These are phyloP conservation scores for Talaromyces funiculosus DNA, from an alignment of 2,329 filamentous ascomycete species.

Conservation along the genomic window DNA sequence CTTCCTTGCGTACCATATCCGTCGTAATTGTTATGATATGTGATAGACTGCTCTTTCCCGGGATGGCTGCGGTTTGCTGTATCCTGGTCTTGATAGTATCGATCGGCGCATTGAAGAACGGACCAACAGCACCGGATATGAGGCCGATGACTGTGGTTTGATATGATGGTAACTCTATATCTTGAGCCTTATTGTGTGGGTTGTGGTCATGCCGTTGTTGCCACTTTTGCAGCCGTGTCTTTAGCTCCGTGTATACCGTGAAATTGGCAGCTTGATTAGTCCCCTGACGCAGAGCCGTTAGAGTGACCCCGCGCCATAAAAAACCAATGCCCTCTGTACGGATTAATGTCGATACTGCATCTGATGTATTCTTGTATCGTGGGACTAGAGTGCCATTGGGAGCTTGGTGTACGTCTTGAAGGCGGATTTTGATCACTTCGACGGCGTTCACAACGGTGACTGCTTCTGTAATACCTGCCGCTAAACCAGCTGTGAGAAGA, in stretches of 20 bases:
- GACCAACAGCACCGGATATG: constrained; percentile 88
- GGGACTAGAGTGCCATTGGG: constrained; percentile 96
- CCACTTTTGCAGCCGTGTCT: constrained; percentile 64
- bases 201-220: constrained; percentile 57
- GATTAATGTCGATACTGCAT: constrained; percentile 79
- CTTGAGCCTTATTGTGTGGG: constrained; percentile 18
- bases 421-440: constrained; percentile 98
- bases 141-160: constrained; percentile 89
- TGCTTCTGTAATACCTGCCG: constrained; percentile 94
- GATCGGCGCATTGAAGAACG: constrained; percentile 92
- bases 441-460: constrained; percentile 95
- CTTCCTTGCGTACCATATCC: constrained; percentile 91
- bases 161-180: constrained; percentile 68
- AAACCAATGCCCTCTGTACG: constrained; percentile 83
- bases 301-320: constrained; percentile 84
- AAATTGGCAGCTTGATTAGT: constrained; percentile 99
- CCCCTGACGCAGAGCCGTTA: constrained; percentile 90
- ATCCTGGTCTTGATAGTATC: constrained; percentile 98
- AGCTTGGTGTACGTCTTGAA: constrained; percentile 95
- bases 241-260: constrained; percentile 93
- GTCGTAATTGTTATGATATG: constrained; percentile 72
- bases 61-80: constrained; percentile 78
- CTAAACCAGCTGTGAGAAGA: constrained; percentile 62
- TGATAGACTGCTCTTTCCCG: constrained; percentile 71
- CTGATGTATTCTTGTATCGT: constrained; percentile 92